A percentile compares a stretch with the other conserved stretches of the same genome.
Evolutionary conservation across 177 flowering plant species (phyloP).

Genomic region (Vitis hybrid): DNA sequence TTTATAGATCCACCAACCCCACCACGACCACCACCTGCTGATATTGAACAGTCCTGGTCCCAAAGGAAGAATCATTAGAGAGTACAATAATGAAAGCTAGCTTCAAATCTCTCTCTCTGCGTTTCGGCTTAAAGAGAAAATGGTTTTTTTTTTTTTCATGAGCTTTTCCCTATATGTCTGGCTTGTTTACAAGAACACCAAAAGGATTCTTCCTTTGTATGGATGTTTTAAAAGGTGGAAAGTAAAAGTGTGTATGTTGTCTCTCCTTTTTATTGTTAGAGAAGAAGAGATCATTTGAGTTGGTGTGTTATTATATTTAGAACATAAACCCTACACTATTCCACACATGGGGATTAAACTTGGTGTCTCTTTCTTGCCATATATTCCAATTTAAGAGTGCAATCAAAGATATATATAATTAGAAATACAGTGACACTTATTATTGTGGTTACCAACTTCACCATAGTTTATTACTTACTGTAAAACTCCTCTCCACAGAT

Average conservation of each 20-base stretch:
- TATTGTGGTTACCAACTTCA: background rate
- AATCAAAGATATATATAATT: background rate
- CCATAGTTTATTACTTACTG: constrained; percentile 43
- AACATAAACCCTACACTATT: background rate
- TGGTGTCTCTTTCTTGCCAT: background rate
- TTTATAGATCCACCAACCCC: constrained; percentile 29
- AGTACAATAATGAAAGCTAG: background rate
- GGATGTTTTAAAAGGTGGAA: constrained; percentile 1
- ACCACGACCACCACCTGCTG: constrained; percentile 34
- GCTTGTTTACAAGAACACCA: constrained; percentile 1
- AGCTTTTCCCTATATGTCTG: too few species aligned
- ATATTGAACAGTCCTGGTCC: constrained; percentile 69
- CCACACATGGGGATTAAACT: background rate
- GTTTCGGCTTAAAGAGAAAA: too few species aligned
- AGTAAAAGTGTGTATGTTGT: background rate
- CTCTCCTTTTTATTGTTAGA: background rate
- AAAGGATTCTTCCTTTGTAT: constrained; percentile 5
- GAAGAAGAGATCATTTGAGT: background rate
- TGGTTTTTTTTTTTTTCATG: too few species aligned
- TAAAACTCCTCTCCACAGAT: constrained; percentile 72
- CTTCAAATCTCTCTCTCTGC: background rate
- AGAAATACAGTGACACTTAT: background rate
- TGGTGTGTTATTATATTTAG: background rate
- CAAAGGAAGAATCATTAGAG: background rate
- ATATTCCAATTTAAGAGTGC: background rate